These are phyloP conservation scores for Chaetomiaceae sp. DNA, from an alignment of 2,329 filamentous ascomycete species.

Conservation along the genomic window DNA sequence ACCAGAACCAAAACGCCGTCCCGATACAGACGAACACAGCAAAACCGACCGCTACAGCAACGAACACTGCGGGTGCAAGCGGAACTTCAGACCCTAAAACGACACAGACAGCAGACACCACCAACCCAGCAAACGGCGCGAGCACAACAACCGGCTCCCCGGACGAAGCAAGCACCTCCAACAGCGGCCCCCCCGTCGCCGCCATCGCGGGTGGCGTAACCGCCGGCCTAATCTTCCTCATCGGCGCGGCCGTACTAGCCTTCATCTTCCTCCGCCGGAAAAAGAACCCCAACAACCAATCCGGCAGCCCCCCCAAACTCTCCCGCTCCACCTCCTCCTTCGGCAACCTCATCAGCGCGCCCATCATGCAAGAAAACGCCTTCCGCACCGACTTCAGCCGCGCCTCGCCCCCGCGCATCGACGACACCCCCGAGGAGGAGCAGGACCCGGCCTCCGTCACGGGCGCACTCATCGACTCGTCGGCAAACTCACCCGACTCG, in stretches of 20 bases:
- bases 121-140: background rate
- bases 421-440: constrained; percentile 13
- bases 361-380: constrained; percentile 42
- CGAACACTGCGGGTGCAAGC: constrained; percentile 14
- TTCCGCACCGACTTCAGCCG: constrained; percentile 48
- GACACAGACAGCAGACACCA: constrained; percentile 18
- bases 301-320: constrained; percentile 26
- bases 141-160: background rate
- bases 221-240: constrained; percentile 41
- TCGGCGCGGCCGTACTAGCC: constrained; percentile 38
- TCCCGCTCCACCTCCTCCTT: constrained; percentile 38
- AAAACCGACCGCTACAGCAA: constrained; percentile 23
- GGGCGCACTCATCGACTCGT: constrained; percentile 15
- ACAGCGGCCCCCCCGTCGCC: constrained; percentile 34
- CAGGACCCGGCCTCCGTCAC: constrained; percentile 11
- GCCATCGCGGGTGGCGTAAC: constrained; percentile 47
- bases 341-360: constrained; percentile 53
- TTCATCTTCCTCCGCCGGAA: constrained; percentile 36
- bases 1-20: constrained; percentile 46
- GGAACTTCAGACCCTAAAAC: constrained; percentile 22
- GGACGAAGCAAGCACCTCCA: constrained; percentile 7
- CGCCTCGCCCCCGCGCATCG: constrained; percentile 13
- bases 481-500: constrained; percentile 6
- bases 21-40: constrained; percentile 25
- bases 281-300: constrained; percentile 22